Conservation (phyloP, 2,329 filamentous ascomycete species). For the Fusarium burgessii region DNA sequence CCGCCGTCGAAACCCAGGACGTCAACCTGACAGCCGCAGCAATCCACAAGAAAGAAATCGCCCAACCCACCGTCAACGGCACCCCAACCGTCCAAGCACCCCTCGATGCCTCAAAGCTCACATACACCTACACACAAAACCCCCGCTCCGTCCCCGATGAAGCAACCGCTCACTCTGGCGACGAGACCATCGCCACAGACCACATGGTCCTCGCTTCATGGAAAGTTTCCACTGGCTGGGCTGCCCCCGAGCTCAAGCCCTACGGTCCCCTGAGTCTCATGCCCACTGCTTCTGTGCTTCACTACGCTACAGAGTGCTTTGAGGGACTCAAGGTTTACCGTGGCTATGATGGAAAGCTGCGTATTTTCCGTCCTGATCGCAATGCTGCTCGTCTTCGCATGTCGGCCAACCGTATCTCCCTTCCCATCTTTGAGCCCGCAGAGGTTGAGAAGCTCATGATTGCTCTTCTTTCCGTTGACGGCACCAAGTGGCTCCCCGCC, state of each 20-base stretch:
- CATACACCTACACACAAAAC: constrained; percentile 62
- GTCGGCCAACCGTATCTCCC: constrained; percentile 74
- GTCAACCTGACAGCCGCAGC: constrained; percentile 65
- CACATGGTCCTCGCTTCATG: constrained; percentile 87
- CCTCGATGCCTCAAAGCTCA: constrained; percentile 73
- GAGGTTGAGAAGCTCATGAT: constrained; percentile 81
- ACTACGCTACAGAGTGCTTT: constrained; percentile 94
- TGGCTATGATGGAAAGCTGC: constrained; percentile 78
- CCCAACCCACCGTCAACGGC: constrained; percentile 50
- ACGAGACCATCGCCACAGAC: constrained; percentile 76
- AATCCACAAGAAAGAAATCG: constrained; percentile 62
- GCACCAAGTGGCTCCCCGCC: constrained; percentile 81
- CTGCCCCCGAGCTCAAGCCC: constrained; percentile 77
- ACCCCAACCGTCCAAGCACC: constrained; percentile 64
- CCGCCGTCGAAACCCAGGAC: constrained; percentile 60
- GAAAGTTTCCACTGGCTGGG: constrained; percentile 76
- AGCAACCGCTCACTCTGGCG: constrained; percentile 59
- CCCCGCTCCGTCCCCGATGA: constrained; percentile 66
- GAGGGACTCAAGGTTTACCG: constrained; percentile 87
- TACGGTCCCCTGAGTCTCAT: constrained; percentile 83
- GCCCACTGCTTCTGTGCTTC: constrained; percentile 83
- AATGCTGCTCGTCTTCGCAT: constrained; percentile 76
- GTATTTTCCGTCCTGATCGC: constrained; percentile 80
- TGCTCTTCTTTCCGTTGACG: constrained; percentile 78
- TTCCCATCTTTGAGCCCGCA: constrained; percentile 77